Percentiles rank a stretch among this genome's conserved stretches.
Evolutionary conservation across 495 filamentous ascomycete genomes (phyloP).

Genomic region (Aspergillus incahuasiensis): DNA sequence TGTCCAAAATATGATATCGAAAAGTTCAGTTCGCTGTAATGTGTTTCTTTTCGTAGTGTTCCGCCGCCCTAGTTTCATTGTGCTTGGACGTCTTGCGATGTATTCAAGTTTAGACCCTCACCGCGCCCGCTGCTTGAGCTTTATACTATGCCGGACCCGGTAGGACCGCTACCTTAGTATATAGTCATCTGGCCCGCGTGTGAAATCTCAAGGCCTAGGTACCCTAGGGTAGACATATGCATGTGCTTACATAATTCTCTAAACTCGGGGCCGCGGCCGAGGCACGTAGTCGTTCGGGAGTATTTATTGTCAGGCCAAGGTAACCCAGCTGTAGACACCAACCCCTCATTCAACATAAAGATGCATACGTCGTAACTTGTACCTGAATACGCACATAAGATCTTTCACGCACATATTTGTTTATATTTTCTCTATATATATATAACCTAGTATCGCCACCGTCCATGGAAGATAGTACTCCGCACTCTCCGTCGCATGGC

Average conservation of each 20-base stretch:
- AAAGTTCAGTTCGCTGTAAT: slow-evolving; percentile 5
- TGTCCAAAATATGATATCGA: slow-evolving; percentile 29
- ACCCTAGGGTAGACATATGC: too few species aligned
- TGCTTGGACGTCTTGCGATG: too few species aligned
- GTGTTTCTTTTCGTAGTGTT: too few species aligned
- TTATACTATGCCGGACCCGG: too few species aligned
- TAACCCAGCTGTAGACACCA: background rate
- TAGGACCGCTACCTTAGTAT: too few species aligned
- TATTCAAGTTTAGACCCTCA: too few species aligned
- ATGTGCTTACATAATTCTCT: background rate
- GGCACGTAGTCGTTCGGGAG: background rate
- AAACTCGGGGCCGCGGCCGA: background rate
- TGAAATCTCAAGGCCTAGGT: too few species aligned
- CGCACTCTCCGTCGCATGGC: slow-evolving; percentile 8
- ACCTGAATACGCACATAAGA: background rate
- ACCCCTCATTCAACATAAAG: background rate
- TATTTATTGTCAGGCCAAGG: background rate
- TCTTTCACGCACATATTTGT: background rate
- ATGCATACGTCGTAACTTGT: background rate
- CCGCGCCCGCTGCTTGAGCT: too few species aligned
- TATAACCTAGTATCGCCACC: background rate
- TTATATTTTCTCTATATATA: background rate
- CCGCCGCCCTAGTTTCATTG: too few species aligned
- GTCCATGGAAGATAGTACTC: slow-evolving; percentile 32
- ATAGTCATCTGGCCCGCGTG: too few species aligned